A percentile compares a stretch with the other conserved stretches of the same genome.
These are phyloP conservation scores for Phialocephala sp. DNA, from an alignment of 2,329 filamentous ascomycete genomes.

Conservation along the genomic window DNA sequence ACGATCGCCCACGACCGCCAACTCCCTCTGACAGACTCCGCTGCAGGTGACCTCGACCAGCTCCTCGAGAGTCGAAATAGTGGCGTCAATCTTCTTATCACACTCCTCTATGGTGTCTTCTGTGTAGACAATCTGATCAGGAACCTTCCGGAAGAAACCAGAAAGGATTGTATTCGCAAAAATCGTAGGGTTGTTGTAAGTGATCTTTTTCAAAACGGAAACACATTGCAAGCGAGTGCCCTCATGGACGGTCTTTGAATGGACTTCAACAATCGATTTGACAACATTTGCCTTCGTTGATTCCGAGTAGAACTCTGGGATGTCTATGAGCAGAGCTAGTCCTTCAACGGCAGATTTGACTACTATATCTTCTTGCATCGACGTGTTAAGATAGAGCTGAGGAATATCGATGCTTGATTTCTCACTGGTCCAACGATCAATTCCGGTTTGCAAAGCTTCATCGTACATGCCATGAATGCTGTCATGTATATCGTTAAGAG, in stretches of 20 bases:
- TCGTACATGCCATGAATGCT: not conserved
- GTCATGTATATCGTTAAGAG: not conserved
- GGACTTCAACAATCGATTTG: slow-evolving; percentile 35
- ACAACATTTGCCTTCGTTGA: slow-evolving; percentile 36
- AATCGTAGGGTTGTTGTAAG: slow-evolving; percentile 29
- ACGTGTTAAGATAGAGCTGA: not conserved
- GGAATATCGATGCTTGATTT: not conserved
- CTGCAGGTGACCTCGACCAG: slow-evolving; percentile 35
- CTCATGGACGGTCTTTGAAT: slow-evolving; percentile 21
- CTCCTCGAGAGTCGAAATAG: slow-evolving; percentile 30
- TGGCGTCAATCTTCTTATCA: slow-evolving; percentile 19
- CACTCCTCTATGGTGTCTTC: not conserved
- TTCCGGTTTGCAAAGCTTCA: not conserved
- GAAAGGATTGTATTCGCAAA: slow-evolving; percentile 36
- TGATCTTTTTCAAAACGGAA: slow-evolving; percentile 34
- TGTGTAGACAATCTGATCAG: slow-evolving; percentile 24
- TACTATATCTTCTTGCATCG: slow-evolving; percentile 27
- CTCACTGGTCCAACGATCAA: not conserved
- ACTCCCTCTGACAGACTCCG: slow-evolving; percentile 25
- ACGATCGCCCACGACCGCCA: not conserved
- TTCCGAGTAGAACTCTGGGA: slow-evolving; percentile 35
- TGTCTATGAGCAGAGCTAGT: slow-evolving; percentile 32
- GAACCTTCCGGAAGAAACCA: slow-evolving; percentile 36
- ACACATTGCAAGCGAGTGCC: slow-evolving; percentile 31
- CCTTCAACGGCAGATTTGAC: slow-evolving; percentile 36